phyloP scores from a whole-genome alignment of 2,329 filamentous ascomycete genomes.

The Trichoderma asperellum region DNA sequence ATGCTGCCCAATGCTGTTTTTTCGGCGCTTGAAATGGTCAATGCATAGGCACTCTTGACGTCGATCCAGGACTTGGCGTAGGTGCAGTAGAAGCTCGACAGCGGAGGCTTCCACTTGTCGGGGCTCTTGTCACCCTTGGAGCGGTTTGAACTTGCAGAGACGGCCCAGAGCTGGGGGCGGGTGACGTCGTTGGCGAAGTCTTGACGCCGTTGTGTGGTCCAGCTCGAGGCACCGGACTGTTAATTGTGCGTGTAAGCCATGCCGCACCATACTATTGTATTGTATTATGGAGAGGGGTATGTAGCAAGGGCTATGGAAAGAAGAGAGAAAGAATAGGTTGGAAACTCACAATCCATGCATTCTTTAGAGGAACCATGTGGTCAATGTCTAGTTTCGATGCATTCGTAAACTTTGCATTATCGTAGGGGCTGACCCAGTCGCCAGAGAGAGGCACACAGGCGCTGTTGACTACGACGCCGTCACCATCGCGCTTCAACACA shows the following conservation, averaged over 20 bases:
- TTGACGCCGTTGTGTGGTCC: slow-evolving; percentile 70
- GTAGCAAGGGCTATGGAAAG: not conserved
- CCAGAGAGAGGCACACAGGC: slow-evolving; percentile 68
- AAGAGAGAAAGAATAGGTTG: not conserved
- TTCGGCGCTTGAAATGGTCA: slow-evolving; percentile 73
- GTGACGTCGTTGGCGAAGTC: slow-evolving; percentile 77
- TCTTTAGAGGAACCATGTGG: slow-evolving; percentile 79
- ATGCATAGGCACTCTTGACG: slow-evolving; percentile 73
- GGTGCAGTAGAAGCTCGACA: slow-evolving; percentile 72
- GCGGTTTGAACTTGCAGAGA: slow-evolving; percentile 77
- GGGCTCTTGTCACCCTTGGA: slow-evolving; percentile 74
- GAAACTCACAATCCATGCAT: slow-evolving; percentile 70
- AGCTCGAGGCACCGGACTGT: slow-evolving; percentile 70
- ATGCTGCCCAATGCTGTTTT: slow-evolving; percentile 64
- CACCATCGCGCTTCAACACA: slow-evolving; percentile 75
- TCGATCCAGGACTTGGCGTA: slow-evolving; percentile 78
- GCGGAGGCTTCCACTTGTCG: slow-evolving; percentile 75
- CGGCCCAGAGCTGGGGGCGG: slow-evolving; percentile 76
- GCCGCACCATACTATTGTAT: not conserved
- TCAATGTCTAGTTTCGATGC: slow-evolving; percentile 79
- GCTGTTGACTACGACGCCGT: slow-evolving; percentile 59
- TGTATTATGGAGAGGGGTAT: not conserved
- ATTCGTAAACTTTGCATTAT: slow-evolving; percentile 70
- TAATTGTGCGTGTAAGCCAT: not conserved
- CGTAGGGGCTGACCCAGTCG: slow-evolving; percentile 72